Percentiles rank a stretch among this genome's conserved stretches.
These are phyloP conservation scores for Letharia lupina DNA, from an alignment of 495 filamentous ascomycete genomes.

Conservation along the genomic window DNA sequence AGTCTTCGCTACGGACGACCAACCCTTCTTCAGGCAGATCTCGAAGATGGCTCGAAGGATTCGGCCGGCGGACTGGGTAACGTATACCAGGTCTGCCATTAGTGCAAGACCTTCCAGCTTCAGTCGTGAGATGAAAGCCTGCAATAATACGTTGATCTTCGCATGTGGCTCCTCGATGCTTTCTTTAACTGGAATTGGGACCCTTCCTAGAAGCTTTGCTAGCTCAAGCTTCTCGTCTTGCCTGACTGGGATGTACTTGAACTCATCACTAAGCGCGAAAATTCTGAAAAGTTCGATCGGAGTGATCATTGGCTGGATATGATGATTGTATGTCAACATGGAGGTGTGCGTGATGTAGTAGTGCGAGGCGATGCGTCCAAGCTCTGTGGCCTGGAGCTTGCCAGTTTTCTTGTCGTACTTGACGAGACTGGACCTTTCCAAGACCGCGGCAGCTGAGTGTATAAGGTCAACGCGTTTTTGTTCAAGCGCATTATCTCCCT, in stretches of 20 bases:
- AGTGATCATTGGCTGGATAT: conserved; percentile 86
- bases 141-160: conserved; percentile 98
- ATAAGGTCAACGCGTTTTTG: conserved; percentile 95
- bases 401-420: conserved; percentile 96
- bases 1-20: conserved; percentile 86
- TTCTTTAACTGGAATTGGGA: conserved; percentile 96
- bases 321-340: conserved; percentile 92
- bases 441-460: conserved; percentile 80
- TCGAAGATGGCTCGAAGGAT: conserved; percentile 95
- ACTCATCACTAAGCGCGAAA: conserved; percentile 96
- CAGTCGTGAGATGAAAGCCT: conserved; percentile 92
- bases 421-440: conserved; percentile 80
- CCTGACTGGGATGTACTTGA: conserved; percentile 97
- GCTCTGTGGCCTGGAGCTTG: conserved; percentile 81
- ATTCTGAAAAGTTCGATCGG: conserved; percentile 93
- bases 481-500: conserved; percentile 81
- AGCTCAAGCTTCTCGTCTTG: conserved; percentile 97
- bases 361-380: conserved; percentile 90
- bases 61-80: conserved; percentile 94
- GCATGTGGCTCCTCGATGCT: conserved; percentile 92
- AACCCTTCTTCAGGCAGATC: conserved; percentile 91
- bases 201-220: conserved; percentile 77
- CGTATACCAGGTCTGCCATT: conserved; percentile 98
- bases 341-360: conserved; percentile 97
- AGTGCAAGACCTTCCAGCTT: conserved; percentile 89